Evolutionary conservation across 257 asterid genomes (phyloP).

Genomic region (Nicotiana noctiflora): DNA sequence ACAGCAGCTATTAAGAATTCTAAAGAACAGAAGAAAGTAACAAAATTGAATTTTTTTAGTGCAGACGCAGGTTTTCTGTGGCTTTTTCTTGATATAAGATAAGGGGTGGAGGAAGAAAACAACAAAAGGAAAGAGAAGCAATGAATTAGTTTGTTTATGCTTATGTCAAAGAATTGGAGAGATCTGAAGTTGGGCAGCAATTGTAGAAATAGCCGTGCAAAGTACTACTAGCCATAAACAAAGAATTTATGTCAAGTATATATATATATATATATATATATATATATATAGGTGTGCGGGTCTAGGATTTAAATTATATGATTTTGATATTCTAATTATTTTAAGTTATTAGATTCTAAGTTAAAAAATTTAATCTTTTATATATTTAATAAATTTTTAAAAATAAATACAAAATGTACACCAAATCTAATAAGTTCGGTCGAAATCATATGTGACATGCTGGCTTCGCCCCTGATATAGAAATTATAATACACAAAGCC

Average conservation of each 20-base stretch:
- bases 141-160: constrained; percentile 31
- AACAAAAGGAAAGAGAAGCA: not conserved
- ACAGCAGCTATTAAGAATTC: not conserved
- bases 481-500: too few relatives aligned
- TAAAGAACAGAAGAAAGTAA: not conserved
- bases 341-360: too few relatives aligned
- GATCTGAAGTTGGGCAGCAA: constrained; percentile 44
- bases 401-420: too few relatives aligned
- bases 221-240: not conserved
- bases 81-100: not conserved
- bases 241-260: not conserved
- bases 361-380: too few relatives aligned
- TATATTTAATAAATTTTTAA: too few relatives aligned
- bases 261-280: too few relatives aligned
- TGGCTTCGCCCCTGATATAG: too few relatives aligned
- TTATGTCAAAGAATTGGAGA: constrained; percentile 49
- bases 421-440: too few relatives aligned
- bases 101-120: not conserved
- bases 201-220: not conserved
- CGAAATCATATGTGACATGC: too few relatives aligned
- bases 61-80: constrained; percentile 3
- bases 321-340: too few relatives aligned
- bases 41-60: not conserved
- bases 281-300: too few relatives aligned
- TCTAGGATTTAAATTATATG: too few relatives aligned